Evolutionary conservation across 1,139 yeast species (phyloP), one percentile per base, ranked within the genome.

Genomic region (Hemisphaericaspora lyxosophila): DNA sequence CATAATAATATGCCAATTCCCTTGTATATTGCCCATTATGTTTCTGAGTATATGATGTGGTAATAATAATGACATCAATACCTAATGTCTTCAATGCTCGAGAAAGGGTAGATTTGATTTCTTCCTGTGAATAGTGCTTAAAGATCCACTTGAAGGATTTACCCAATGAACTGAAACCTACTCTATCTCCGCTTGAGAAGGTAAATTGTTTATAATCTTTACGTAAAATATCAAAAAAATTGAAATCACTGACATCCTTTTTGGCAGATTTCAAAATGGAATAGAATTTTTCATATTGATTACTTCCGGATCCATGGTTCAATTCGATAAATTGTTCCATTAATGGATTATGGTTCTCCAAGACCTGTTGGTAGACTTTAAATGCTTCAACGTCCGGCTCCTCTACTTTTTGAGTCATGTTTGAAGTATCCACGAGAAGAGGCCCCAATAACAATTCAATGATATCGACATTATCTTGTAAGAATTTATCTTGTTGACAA

Each of bases 131-230:
- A 32, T 60, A 66, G 14, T 48, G 53, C 7, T 60, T 55, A 37
- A 67, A 49, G 1, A 85, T 51, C 82, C 87, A 82, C n/a, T 64
- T 62, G 30, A 83, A 60, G 0, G 89, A 70, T 54, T 78, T 81
- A 2, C 85, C 86, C 14, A 84, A 66, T 0, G 96, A 84, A 38
- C 92, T 77, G 50, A 89, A 82, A 0, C 97, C 97, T 23, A 87
- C 70, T 7, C 54, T 59, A 5, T 59, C 59, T 1, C 60, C 62
- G 9, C 59, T 58, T 1, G 49, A 51, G 43, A 77, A 76, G 4
- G 60, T 64, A 65, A 85, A 89, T 50, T 80, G 82, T 54, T 90
- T 90, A 60, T 85, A 90, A 56, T 90, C 98, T 57, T 88, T 89
- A 32, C 82, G 67, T 33, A 90, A 65, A 12, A 90, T 59, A 38